phyloP scores from a whole-genome alignment of 2,329 filamentous ascomycete genomes.

The Tolypocladium pustulatum region DNA sequence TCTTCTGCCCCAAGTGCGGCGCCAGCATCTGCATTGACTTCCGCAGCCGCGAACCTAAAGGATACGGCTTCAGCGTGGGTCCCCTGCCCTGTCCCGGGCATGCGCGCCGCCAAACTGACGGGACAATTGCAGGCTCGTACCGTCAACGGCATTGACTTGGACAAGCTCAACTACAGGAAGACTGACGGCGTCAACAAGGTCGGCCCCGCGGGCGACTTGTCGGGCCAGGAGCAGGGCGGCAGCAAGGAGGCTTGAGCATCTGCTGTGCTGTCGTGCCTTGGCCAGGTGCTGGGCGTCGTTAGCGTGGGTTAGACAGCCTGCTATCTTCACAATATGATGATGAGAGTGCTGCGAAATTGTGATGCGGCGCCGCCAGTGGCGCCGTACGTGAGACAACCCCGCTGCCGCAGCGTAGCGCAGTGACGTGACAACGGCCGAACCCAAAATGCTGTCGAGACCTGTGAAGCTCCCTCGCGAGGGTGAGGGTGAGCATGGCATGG shows the following conservation, averaged over 20 bases:
- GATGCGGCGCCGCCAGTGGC: background rate
- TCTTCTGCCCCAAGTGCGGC: conserved; percentile 38
- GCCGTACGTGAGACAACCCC: background rate
- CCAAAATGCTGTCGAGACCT: background rate
- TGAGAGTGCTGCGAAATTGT: background rate
- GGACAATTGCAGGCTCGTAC: conserved; percentile 22
- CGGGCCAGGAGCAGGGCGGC: conserved; percentile 14
- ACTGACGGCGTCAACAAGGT: conserved; percentile 24
- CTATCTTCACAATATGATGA: background rate
- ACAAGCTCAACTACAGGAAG: conserved; percentile 23
- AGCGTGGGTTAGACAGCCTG: background rate
- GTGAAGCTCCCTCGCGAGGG: too few species aligned
- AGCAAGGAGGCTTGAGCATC: background rate
- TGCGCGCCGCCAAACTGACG: background rate
- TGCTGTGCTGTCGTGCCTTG: background rate
- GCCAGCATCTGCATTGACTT: conserved; percentile 37
- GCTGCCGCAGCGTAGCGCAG: conserved; percentile 1
- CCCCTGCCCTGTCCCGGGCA: background rate
- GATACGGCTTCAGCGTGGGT: conserved; percentile 34
- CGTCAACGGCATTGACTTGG: conserved; percentile 29
- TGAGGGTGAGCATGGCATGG: too few species aligned
- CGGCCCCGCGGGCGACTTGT: conserved; percentile 24
- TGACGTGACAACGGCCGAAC: background rate
- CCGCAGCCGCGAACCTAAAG: conserved; percentile 11
- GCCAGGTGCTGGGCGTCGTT: background rate